Conservation (phyloP, 164 flowering plant species). For the Taxillus chinensis region DNA sequence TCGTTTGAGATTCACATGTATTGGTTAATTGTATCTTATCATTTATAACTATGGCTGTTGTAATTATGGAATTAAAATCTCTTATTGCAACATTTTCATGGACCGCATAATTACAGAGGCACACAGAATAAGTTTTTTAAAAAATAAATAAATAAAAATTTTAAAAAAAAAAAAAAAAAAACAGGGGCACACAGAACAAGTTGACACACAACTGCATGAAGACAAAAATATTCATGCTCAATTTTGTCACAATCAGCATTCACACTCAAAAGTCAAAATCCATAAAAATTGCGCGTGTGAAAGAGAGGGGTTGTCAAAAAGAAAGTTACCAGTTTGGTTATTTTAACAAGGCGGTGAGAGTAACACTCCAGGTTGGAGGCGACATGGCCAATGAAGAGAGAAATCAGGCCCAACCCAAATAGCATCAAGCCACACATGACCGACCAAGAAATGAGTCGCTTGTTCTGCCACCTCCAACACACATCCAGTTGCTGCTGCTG, state of each 20-base stretch:
- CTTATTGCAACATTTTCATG: too few species aligned
- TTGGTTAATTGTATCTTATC: too few species aligned
- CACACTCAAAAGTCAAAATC: neutral
- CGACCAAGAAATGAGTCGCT: conserved; percentile 33
- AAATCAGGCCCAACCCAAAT: conserved; percentile 66
- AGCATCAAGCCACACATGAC: conserved; percentile 63
- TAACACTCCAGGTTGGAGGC: conserved; percentile 85
- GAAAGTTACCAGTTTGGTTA: conserved; percentile 22
- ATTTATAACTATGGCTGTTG: too few species aligned
- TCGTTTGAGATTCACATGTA: too few species aligned
- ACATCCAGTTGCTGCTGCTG: neutral
- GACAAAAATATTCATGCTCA: too few species aligned
- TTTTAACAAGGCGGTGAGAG: conserved; percentile 51
- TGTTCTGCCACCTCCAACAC: conserved; percentile 17
- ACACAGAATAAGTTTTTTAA: too few species aligned
- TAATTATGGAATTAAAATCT: too few species aligned
- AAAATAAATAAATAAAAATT: too few species aligned
- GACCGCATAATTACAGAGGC: too few species aligned
- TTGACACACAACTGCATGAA: neutral
- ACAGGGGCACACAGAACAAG: too few species aligned
- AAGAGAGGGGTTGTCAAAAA: neutral
- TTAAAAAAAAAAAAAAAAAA: too few species aligned
- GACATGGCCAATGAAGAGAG: conserved; percentile 71
- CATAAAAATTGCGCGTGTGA: neutral
- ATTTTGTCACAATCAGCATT: neutral